phyloP scores from a whole-genome alignment of 148 eudicot species.

The Linanthus parryae region DNA sequence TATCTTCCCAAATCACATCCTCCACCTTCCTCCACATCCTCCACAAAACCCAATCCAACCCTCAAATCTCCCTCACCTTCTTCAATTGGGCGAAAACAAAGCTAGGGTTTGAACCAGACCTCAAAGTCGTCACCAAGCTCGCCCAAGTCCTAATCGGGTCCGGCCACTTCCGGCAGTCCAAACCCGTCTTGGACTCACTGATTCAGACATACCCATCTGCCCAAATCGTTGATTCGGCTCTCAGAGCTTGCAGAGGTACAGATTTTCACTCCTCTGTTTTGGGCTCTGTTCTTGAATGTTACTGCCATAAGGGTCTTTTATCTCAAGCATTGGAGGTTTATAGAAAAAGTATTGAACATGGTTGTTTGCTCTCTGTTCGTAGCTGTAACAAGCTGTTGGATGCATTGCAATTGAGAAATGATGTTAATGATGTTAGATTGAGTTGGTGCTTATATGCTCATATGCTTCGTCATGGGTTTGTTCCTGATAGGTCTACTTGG shows the following conservation, averaged over 20 bases:
- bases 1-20: conserved; percentile 43
- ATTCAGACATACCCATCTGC: conserved; percentile 39
- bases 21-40: conserved; percentile 51
- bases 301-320: conserved; percentile 46
- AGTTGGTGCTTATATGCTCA: conserved; percentile 58
- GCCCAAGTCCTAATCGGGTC: conserved; percentile 29
- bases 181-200: conserved; percentile 51
- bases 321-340: conserved; percentile 53
- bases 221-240: conserved; percentile 35
- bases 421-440: conserved; percentile 31
- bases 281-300: conserved; percentile 50
- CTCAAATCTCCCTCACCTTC: conserved; percentile 54
- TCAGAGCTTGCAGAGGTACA: conserved; percentile 36
- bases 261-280: conserved; percentile 34
- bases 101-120: conserved; percentile 55
- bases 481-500: conserved; percentile 44
- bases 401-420: conserved; percentile 33
- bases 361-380: conserved; percentile 32
- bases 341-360: conserved; percentile 17
- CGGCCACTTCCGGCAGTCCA: conserved; percentile 26
- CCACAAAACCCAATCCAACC: conserved; percentile 43
- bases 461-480: conserved; percentile 52
- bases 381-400: conserved; percentile 55
- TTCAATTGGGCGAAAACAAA: conserved; percentile 63
- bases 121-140: conserved; percentile 35